phyloP scores from a whole-genome alignment of 176 grass and related monocot species.

The Canna indica region DNA sequence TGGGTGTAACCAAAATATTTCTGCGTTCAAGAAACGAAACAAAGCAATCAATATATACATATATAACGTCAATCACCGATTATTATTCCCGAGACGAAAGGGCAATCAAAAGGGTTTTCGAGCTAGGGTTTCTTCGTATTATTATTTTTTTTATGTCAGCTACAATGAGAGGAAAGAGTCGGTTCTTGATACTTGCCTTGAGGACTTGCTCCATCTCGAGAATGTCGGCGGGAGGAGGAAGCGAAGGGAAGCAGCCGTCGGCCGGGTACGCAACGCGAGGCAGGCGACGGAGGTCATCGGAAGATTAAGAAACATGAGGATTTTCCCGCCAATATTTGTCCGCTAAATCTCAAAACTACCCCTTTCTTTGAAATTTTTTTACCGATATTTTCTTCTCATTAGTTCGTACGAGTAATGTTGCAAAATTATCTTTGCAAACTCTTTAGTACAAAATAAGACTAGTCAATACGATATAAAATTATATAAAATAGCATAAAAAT shows the following conservation, averaged over 20 bases:
- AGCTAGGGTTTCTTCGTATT: slow-evolving; percentile 16
- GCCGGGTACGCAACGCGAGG: not conserved
- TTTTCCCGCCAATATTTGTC: not conserved
- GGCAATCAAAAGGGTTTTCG: not conserved
- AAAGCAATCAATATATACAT: not conserved
- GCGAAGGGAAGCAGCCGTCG: not conserved
- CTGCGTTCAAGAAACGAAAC: slow-evolving; percentile 29
- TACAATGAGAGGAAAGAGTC: not conserved
- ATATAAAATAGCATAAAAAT: too few relatives aligned
- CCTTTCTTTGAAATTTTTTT: not conserved
- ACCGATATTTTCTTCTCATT: too few relatives aligned
- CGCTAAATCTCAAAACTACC: not conserved
- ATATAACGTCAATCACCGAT: slow-evolving; percentile 30
- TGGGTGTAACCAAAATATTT: slow-evolving; percentile 56
- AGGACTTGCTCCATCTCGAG: slow-evolving; percentile 50
- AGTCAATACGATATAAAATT: too few relatives aligned
- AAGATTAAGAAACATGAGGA: not conserved
- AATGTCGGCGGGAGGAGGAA: not conserved
- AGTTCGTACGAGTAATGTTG: too few relatives aligned
- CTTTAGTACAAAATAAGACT: too few relatives aligned
- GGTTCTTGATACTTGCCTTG: slow-evolving; percentile 31
- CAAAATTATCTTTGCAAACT: too few relatives aligned
- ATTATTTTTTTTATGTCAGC: not conserved
- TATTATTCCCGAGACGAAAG: not conserved
- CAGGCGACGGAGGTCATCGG: too few relatives aligned